A percentile compares a stretch with the other conserved stretches of the same genome.
Evolutionary conservation across 306 rosid genomes (phyloP).

Genomic region (Carpinus fangiana): DNA sequence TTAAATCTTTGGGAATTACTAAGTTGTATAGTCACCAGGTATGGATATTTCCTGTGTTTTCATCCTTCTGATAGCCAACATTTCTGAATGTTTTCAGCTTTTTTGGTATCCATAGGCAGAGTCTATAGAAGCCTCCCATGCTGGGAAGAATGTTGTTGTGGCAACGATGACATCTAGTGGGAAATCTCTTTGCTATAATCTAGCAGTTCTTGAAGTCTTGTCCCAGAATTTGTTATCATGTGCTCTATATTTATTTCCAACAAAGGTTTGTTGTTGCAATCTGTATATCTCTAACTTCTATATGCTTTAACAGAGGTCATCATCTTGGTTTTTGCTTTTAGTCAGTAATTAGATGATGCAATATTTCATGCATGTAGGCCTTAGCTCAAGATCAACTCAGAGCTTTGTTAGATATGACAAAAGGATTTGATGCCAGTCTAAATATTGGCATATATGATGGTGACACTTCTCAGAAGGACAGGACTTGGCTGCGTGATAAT

Average conservation of each 20-base stretch:
- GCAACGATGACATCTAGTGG: conserved; percentile 98
- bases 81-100: conserved; percentile 24
- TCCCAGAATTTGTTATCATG: conserved; percentile 55
- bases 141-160: conserved; percentile 73
- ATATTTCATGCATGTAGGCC: conserved; percentile 56
- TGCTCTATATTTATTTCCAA: conserved; percentile 88
- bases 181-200: conserved; percentile 91
- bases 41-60: conserved; percentile 29
- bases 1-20: conserved; percentile 60
- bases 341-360: conserved; percentile 10
- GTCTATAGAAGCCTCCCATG: conserved; percentile 73
- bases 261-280: conserved; percentile 66
- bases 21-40: conserved; percentile 92
- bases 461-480: conserved; percentile 70
- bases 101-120: conserved; percentile 51
- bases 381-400: conserved; percentile 96
- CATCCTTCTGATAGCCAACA: conserved; percentile 14
- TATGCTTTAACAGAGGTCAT: conserved; percentile 17
- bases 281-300: conserved; percentile 14
- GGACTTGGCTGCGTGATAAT: conserved; percentile 65
- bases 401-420: conserved; percentile 61
- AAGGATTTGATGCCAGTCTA: conserved; percentile 57
- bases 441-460: conserved; percentile 91
- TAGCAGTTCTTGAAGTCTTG: conserved; percentile 76
- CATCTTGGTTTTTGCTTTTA: background rate